Evolutionary conservation across 2,329 filamentous ascomycete genomes (phyloP), one percentile per base, ranked within the genome.

Genomic region (Colletotrichum musae): DNA sequence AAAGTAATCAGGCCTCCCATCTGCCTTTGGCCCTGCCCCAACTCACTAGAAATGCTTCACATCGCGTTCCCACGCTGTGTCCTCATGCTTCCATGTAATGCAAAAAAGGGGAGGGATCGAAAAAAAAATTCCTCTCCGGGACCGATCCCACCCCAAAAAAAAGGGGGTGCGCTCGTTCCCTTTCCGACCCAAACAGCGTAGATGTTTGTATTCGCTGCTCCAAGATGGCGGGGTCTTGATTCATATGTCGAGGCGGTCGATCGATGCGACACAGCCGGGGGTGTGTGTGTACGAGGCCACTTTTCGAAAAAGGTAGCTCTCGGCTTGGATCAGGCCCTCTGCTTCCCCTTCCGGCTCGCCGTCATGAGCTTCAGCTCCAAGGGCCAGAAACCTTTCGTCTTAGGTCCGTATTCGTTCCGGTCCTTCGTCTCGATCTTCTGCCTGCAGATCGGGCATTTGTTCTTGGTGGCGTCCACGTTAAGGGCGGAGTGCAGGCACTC

Each of bases 361-460:
- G 87, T 90, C 84, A 88, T 88, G 52, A 91, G 74, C 79, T 92
- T 92, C 65, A 92, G 80, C 76, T 91, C 86, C 5, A 92, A 83
- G 5, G 86, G 84, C 77, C 88, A 91, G 68, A 81, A 85, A 1
- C 87, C 86, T 62, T 86, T 89, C 0, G 82, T 83, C 73, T 84
- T 87, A 28, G 74, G 74, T 6, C 75, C 81, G 66, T 85, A 84
- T 21, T 76, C 71, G 24, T 75, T 78, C 58, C 81, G 81, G 5
- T 80, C 74, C 70, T 83, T 84, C 50, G 81, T 81, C 62, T 88
- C 87, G 51, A 92, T 83, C 65, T 87, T 88, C 53, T 88, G 83
- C 39, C 90, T 84, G 76, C 90, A 92, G 72, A 92, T 90, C 0
- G 90, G 90, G 67, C 90, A 92, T 63, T 86, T 86, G 56, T 86